Evolutionary conservation across 1,139 yeast genomes (phyloP), one percentile per base, ranked within the genome.

Genomic region (Petasospora rhodanensis): DNA sequence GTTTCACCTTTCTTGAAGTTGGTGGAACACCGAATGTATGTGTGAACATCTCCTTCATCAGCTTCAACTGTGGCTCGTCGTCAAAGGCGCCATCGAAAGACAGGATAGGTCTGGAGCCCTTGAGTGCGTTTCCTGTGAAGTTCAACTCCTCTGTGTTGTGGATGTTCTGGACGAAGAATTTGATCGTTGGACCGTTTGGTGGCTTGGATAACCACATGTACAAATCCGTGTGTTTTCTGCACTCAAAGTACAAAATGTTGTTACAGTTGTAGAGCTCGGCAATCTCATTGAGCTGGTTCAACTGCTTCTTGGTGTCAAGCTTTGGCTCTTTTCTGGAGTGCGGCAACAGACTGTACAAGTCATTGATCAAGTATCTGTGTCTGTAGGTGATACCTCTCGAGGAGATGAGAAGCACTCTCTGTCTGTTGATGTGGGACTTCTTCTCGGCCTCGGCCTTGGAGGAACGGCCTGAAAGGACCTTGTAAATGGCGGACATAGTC

Each of bases 251-350:
- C 61, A 87, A 68, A 48, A 93, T 76, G 58, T 91, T 91, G 66
- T 91, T 93, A 72, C 99, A 93, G 70, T 91, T 91, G 73, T 91
- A 87, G 45, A 93, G 70, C 56, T 93, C 98, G 4, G 98, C 97
- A 44, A 89, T 84, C 64, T 91, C 98, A 55, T 91, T 91, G 46
- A 91, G 70, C 59, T 86, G 94, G 56, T 76, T 75, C 46, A 91
- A 70, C 59, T 86, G 85, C 60, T 89, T 85, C 64, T 91, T 93
- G 43, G 89, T 80, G 61, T 93, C 98, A 53, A 91, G 73, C 61
- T 93, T 91, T 41, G 97, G 95, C 62, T 91, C 98, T 58, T 89
- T 91, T 60, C 96, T 79, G 27, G 95, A 84, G 57, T 91, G 98
- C 42, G 99, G 98, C 58, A 93, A 64, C 58, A 93, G 68, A 27